A percentile compares a stretch with the other conserved stretches of the same genome.
These are phyloP conservation scores for Pyrenula aspistea DNA, from an alignment of 495 filamentous ascomycete genomes.

Conservation along the genomic window DNA sequence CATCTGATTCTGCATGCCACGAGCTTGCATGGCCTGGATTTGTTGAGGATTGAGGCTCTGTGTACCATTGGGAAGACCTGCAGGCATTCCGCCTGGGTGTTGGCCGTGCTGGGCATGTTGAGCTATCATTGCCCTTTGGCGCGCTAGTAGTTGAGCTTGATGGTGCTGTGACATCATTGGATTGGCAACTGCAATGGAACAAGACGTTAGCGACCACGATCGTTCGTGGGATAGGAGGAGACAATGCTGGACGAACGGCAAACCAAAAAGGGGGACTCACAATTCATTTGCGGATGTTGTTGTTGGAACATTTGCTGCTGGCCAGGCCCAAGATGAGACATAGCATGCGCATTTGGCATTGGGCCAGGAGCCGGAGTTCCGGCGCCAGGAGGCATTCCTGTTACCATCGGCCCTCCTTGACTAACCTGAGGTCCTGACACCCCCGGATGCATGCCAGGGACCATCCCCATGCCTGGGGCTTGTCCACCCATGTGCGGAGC, in stretches of 20 bases:
- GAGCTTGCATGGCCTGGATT: slow-evolving; percentile 41
- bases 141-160: slow-evolving; percentile 33
- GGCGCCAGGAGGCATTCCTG: slow-evolving; percentile 63
- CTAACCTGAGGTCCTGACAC: slow-evolving; percentile 75
- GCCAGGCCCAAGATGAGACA: slow-evolving; percentile 65
- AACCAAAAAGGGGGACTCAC: slow-evolving; percentile 1
- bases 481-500: slow-evolving; percentile 42
- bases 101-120: slow-evolving; percentile 38
- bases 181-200: slow-evolving; percentile 26
- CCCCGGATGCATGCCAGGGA: slow-evolving; percentile 70
- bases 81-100: slow-evolving; percentile 32
- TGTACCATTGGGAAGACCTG: slow-evolving; percentile 48
- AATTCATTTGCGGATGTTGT: slow-evolving; percentile 5
- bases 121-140: slow-evolving; percentile 29
- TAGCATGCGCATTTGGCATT: slow-evolving; percentile 61
- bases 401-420: slow-evolving; percentile 69
- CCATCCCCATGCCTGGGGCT: slow-evolving; percentile 55
- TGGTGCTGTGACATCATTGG: slow-evolving; percentile 6
- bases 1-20: slow-evolving; percentile 28
- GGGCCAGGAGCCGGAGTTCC: slow-evolving; percentile 37
- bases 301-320: slow-evolving; percentile 12
- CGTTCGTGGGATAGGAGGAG: background rate
- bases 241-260: slow-evolving; percentile 1
- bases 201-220: slow-evolving; percentile 3
- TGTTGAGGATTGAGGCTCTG: slow-evolving; percentile 43